A percentile compares a stretch with the other conserved stretches of the same genome.
phyloP scores from a whole-genome alignment of 441 rosid species.

The Daphne laureola region DNA sequence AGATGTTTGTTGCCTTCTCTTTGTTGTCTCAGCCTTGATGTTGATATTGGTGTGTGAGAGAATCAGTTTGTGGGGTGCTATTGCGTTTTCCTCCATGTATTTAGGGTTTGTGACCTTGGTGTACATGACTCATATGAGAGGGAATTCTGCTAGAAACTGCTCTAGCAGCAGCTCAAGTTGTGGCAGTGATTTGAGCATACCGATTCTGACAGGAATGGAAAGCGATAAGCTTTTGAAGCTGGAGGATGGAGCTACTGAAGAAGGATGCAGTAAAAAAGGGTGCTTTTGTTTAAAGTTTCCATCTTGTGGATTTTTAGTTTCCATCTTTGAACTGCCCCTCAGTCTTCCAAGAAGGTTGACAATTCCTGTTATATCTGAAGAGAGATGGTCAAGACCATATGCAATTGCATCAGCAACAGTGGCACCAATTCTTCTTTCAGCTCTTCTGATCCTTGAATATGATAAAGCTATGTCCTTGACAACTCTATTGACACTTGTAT shows the following conservation, averaged over 20 bases:
- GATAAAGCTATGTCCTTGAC: slow-evolving; percentile 14
- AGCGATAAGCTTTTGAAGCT: slow-evolving; percentile 17
- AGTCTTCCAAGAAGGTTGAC: slow-evolving; percentile 73
- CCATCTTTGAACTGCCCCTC: slow-evolving; percentile 54
- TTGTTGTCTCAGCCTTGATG: slow-evolving; percentile 38
- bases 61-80: slow-evolving; percentile 53
- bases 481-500: slow-evolving; percentile 29
- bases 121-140: slow-evolving; percentile 29
- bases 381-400: slow-evolving; percentile 67
- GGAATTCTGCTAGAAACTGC: slow-evolving; percentile 12
- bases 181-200: slow-evolving; percentile 24
- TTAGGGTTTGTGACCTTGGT: slow-evolving; percentile 52
- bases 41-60: slow-evolving; percentile 44
- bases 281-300: slow-evolving; percentile 20
- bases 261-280: slow-evolving; percentile 13
- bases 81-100: slow-evolving; percentile 49
- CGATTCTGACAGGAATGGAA: slow-evolving; percentile 27
- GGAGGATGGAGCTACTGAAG: slow-evolving; percentile 19
- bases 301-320: slow-evolving; percentile 23
- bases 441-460: slow-evolving; percentile 37
- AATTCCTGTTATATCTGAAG: slow-evolving; percentile 55
- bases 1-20: slow-evolving; percentile 59
- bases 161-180: slow-evolving; percentile 14
- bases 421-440: slow-evolving; percentile 54
- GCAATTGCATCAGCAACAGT: slow-evolving; percentile 56